Evolutionary conservation across 169 alveolate genomes (phyloP).

Genomic region (Cryptosporidium muris): DNA sequence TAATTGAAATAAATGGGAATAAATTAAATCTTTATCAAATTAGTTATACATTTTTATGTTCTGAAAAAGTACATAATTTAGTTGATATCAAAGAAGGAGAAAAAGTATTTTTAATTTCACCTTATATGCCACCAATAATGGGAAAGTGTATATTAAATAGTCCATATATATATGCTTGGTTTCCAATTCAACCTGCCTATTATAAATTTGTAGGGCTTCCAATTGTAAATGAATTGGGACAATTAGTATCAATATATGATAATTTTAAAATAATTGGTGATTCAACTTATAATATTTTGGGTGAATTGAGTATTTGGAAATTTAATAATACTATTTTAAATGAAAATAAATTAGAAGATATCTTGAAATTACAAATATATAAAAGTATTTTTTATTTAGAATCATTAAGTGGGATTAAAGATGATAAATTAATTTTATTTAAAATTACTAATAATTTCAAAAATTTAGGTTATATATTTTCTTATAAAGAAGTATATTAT

Average conservation of each 20-base stretch:
- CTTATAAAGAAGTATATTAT: slow-evolving; percentile 15
- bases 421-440: not conserved
- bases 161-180: slow-evolving; percentile 39
- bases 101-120: slow-evolving; percentile 34
- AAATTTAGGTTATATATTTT: slow-evolving; percentile 20
- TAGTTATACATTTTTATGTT: slow-evolving; percentile 27
- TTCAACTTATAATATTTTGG: slow-evolving; percentile 6
- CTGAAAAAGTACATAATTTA: slow-evolving; percentile 17
- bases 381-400: not conserved
- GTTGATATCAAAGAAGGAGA: slow-evolving; percentile 23
- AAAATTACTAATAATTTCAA: not conserved
- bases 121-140: slow-evolving; percentile 37
- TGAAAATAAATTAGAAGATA: not conserved
- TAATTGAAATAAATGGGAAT: slow-evolving; percentile 13
- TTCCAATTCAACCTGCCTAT: slow-evolving; percentile 23
- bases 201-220: slow-evolving; percentile 65
- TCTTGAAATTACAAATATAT: not conserved
- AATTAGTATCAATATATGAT: slow-evolving; percentile 48
- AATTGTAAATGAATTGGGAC: slow-evolving; percentile 14
- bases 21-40: slow-evolving; percentile 29
- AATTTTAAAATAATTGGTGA: slow-evolving; percentile 16
- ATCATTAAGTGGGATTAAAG: not conserved
- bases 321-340: not conserved
- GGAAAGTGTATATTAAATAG: slow-evolving; percentile 48
- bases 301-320: slow-evolving; percentile 32